Base-by-base conservation (phyloP, 2,329 filamentous ascomycete species). In the Trichophyton mentagrophytes region DNA sequence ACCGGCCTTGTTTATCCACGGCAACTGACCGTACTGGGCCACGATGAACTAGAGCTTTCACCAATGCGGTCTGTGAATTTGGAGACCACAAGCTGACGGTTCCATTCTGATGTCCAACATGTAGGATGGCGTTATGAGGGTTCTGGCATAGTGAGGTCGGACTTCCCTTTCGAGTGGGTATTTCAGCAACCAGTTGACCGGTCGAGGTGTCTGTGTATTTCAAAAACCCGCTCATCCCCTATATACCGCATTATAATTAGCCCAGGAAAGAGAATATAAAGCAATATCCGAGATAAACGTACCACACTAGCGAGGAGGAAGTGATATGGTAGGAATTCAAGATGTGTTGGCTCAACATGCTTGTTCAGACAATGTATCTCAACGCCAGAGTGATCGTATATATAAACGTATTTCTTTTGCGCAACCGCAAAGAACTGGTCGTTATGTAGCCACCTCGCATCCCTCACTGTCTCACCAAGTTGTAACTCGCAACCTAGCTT, bases 201-300 rank as follows among this genome's bases (percentile, higher is more conserved):
- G 91, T 99, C 3, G 90, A 95, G 22, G 90, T 90, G 72, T 99
- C 93, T 71, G 93, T 93, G 72, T 96, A 99, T 75, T 93, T 91
- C 60, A 99, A 78, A 67, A 88, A 88, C 44, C 92, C 92, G 53
- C 86, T 85, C 64, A 67, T 88, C 86, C 63, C 89, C 89, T 82
- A 84, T 64, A 2, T 61, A 62, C 38, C 15, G 27, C 17, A 49
- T 20, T 38, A 22, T 4, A 2, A 25, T 27, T 53, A 53, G 25
- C 13, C 5, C 15, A 53, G 11, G 3, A 13, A 11, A 3, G 13
- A 25, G 3, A 7, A 53, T 6, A 33, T 46, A 47, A 3, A 7
- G 11, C 7, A 25, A 20, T 3, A 17, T 47, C 3, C 11, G 15
- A 17, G 9, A 47, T 7, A 46, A 61, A 80, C 85, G 78, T 74